Conservation (phyloP, 2,329 filamentous ascomycete genomes). For the Colletotrichum theobromicola region DNA sequence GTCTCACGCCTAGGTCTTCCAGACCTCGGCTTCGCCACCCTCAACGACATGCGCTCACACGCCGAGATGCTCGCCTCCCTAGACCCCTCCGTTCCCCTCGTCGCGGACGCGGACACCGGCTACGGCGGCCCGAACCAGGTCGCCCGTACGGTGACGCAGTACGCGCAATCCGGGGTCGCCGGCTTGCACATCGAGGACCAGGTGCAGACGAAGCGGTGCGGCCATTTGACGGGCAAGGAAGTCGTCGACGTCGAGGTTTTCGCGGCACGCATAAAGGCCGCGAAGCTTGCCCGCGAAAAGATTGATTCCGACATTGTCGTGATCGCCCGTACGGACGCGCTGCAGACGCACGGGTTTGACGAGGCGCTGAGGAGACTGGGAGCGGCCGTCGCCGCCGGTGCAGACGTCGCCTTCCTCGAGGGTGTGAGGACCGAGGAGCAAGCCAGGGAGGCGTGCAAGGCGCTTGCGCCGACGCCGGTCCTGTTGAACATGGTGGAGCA, state of each 20-base stretch:
- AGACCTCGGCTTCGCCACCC: conserved; percentile 66
- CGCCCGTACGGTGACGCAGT: conserved; percentile 56
- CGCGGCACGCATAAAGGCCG: conserved; percentile 61
- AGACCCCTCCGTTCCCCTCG: conserved; percentile 59
- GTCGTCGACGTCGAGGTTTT: conserved; percentile 58
- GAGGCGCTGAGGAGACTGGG: conserved; percentile 56
- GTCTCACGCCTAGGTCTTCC: conserved; percentile 66
- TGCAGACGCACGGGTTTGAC: conserved; percentile 62
- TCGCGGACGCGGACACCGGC: conserved; percentile 66
- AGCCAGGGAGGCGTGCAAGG: conserved; percentile 47
- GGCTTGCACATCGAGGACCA: conserved; percentile 69
- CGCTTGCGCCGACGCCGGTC: conserved; percentile 54
- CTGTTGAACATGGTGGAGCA: conserved; percentile 64
- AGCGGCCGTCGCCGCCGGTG: conserved; percentile 57
- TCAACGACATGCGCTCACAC: conserved; percentile 67
- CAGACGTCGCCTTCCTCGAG: conserved; percentile 66
- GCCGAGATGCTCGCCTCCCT: conserved; percentile 70
- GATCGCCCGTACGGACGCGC: conserved; percentile 68
- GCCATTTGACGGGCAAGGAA: conserved; percentile 66
- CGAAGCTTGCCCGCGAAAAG: conserved; percentile 51
- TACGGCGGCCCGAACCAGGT: conserved; percentile 61
- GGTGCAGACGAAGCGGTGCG: conserved; percentile 68
- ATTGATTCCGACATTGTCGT: conserved; percentile 64
- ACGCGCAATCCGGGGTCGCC: conserved; percentile 60
- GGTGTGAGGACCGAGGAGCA: conserved; percentile 58